Percentiles rank a stretch among this genome's conserved stretches.
Conservation (phyloP, 805 yeast species). For the Yamadazyma takamatsuzukensis region DNA sequence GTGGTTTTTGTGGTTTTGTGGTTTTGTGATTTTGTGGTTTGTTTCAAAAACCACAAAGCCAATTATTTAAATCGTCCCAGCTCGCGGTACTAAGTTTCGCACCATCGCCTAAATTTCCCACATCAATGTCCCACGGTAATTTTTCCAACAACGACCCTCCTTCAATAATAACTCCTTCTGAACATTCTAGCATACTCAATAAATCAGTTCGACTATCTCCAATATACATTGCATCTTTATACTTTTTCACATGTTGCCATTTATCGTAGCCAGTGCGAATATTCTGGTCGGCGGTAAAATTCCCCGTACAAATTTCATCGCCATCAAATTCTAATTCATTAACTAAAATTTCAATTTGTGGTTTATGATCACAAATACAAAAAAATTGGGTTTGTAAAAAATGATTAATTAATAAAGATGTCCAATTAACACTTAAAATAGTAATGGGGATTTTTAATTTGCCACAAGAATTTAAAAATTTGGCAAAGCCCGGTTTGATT, state of each 20-base stretch:
- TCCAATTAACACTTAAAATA: constrained; percentile 64
- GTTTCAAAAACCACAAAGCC: too few relatives aligned
- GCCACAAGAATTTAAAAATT: constrained; percentile 23
- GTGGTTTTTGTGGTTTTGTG: too few relatives aligned
- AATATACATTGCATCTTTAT: constrained; percentile 37
- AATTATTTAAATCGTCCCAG: too few relatives aligned
- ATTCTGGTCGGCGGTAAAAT: constrained; percentile 14
- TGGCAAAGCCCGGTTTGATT: constrained; percentile 37
- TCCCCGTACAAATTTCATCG: constrained; percentile 24
- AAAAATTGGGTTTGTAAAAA: constrained; percentile 14
- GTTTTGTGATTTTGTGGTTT: too few relatives aligned
- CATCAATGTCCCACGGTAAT: constrained; percentile 11
- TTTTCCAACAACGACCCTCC: constrained; percentile 28
- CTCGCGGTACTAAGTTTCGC: too few relatives aligned
- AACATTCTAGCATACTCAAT: constrained; percentile 44
- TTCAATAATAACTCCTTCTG: constrained; percentile 44
- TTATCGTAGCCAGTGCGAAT: constrained; percentile 58
- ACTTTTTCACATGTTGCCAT: constrained; percentile 15
- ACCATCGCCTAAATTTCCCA: constrained; percentile 5
- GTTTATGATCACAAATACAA: constrained; percentile 9
- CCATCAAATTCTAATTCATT: constrained; percentile 48
- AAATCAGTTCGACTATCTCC: constrained; percentile 67
- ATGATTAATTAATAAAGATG: constrained; percentile 42
- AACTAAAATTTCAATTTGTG: constrained; percentile 27
- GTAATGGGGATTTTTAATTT: constrained; percentile 29